A percentile compares a stretch with the other conserved stretches of the same genome.
These are phyloP conservation scores for Harringtonia aguacate DNA, from an alignment of 2,329 filamentous ascomycete species.

Conservation along the genomic window DNA sequence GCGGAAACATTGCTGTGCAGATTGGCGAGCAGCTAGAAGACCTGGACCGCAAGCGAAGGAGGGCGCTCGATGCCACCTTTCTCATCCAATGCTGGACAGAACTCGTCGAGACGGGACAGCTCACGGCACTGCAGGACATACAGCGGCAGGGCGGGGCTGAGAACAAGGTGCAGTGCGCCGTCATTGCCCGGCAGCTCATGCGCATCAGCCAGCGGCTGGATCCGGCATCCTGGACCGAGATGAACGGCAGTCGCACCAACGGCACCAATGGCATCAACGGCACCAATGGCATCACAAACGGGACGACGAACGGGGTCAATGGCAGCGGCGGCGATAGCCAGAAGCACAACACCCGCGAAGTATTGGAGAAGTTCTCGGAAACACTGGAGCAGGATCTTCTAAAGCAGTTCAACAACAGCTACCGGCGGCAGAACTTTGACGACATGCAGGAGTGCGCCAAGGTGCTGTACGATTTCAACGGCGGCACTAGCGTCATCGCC, in stretches of 20 bases:
- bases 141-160: slow-evolving; percentile 75
- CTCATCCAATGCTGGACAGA: slow-evolving; percentile 95
- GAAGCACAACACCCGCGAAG: slow-evolving; percentile 64
- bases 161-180: slow-evolving; percentile 86
- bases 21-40: slow-evolving; percentile 93
- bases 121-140: slow-evolving; percentile 81
- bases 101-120: slow-evolving; percentile 78
- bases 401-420: slow-evolving; percentile 96
- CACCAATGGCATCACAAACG: slow-evolving; percentile 30
- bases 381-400: slow-evolving; percentile 90
- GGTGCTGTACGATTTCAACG: slow-evolving; percentile 91
- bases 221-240: slow-evolving; percentile 57
- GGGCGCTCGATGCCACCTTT: slow-evolving; percentile 89
- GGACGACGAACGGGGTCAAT: slow-evolving; percentile 31
- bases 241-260: slow-evolving; percentile 43
- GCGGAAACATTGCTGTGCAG: slow-evolving; percentile 84
- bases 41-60: slow-evolving; percentile 79
- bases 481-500: slow-evolving; percentile 88
- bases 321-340: slow-evolving; percentile 43
- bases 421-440: slow-evolving; percentile 87
- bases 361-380: slow-evolving; percentile 94
- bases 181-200: slow-evolving; percentile 87
- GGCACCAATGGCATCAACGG: slow-evolving; percentile 39
- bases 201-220: slow-evolving; percentile 90
- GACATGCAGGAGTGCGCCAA: slow-evolving; percentile 97